These are phyloP conservation scores for Drechslerella stenobrocha DNA, from an alignment of 2,329 filamentous ascomycete species.

Conservation along the genomic window DNA sequence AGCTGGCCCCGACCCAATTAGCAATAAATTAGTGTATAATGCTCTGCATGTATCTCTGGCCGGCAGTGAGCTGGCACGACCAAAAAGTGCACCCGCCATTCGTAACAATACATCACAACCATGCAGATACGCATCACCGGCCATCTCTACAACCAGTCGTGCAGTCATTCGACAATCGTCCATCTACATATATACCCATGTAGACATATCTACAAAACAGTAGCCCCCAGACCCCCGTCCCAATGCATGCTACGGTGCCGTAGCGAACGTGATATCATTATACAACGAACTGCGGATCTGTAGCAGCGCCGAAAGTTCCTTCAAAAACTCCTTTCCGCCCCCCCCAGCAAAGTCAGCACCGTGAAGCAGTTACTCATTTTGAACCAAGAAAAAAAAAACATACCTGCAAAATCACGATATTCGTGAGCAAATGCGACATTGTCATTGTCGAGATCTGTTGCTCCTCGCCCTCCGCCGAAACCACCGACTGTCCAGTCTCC, in stretches of 20 bases:
- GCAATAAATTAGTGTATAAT: too few species aligned
- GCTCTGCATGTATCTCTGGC: too few species aligned
- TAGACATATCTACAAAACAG: not conserved
- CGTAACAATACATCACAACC: too few species aligned
- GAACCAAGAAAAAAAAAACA: slow-evolving; percentile 16
- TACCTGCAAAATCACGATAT: slow-evolving; percentile 72
- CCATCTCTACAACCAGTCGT: not conserved
- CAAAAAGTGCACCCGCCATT: too few species aligned
- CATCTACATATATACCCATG: not conserved
- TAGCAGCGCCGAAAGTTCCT: slow-evolving; percentile 74
- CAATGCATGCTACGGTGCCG: slow-evolving; percentile 10
- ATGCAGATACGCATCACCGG: not conserved
- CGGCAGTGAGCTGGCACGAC: too few species aligned
- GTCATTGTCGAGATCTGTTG: slow-evolving; percentile 61
- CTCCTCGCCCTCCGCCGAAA: slow-evolving; percentile 52
- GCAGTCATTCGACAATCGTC: not conserved
- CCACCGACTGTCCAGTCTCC: slow-evolving; percentile 43
- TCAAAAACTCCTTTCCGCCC: slow-evolving; percentile 65
- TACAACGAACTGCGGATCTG: slow-evolving; percentile 76
- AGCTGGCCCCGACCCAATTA: too few species aligned
- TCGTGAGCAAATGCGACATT: slow-evolving; percentile 77
- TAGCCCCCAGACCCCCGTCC: not conserved
- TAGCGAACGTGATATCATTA: slow-evolving; percentile 70
- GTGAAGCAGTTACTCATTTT: not conserved
- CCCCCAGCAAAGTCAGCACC: not conserved